These are phyloP conservation scores for Boletus tomentosulus DNA, from an alignment of 768 basidiomycete species.

Conservation along the genomic window DNA sequence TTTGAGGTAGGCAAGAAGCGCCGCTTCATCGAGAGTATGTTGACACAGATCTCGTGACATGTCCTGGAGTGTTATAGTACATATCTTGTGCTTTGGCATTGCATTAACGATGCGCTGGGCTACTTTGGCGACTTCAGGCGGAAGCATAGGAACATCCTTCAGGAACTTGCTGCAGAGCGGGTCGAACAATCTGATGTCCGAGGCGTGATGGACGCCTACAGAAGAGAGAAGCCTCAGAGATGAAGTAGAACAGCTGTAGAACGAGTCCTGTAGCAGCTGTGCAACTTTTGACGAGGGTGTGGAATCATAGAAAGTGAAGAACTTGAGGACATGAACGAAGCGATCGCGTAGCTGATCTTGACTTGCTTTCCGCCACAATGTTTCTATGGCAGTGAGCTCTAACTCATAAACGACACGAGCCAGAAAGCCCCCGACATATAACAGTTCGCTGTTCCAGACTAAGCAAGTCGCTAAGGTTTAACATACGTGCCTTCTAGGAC, in stretches of 20 bases:
- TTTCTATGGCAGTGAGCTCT: slow-evolving; percentile 59
- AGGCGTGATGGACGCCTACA: slow-evolving; percentile 60
- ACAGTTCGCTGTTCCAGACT: slow-evolving; percentile 89
- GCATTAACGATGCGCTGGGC: slow-evolving; percentile 34
- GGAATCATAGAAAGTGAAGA: slow-evolving; percentile 8
- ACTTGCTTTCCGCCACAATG: neutral
- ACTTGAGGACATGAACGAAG: slow-evolving; percentile 7
- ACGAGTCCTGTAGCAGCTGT: slow-evolving; percentile 62
- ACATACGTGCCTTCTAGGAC: neutral
- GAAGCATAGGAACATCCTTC: slow-evolving; percentile 60
- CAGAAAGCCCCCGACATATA: slow-evolving; percentile 80
- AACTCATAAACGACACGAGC: slow-evolving; percentile 79
- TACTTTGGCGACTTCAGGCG: slow-evolving; percentile 34
- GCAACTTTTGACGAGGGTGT: slow-evolving; percentile 81
- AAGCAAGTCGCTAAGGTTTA: neutral
- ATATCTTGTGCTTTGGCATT: neutral
- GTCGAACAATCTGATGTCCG: slow-evolving; percentile 68
- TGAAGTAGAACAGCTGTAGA: slow-evolving; percentile 60
- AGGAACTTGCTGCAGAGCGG: slow-evolving; percentile 65
- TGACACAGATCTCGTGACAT: neutral
- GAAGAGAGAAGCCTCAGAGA: slow-evolving; percentile 74
- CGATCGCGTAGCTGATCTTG: neutral
- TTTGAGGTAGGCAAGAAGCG: slow-evolving; percentile 4
- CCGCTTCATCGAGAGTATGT: slow-evolving; percentile 4
- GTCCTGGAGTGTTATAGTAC: neutral